A percentile compares a stretch with the other conserved stretches of the same genome.
Evolutionary conservation across 108 stramenopile genomes (phyloP).

Genomic region (Halocafeteria seosinensis): DNA sequence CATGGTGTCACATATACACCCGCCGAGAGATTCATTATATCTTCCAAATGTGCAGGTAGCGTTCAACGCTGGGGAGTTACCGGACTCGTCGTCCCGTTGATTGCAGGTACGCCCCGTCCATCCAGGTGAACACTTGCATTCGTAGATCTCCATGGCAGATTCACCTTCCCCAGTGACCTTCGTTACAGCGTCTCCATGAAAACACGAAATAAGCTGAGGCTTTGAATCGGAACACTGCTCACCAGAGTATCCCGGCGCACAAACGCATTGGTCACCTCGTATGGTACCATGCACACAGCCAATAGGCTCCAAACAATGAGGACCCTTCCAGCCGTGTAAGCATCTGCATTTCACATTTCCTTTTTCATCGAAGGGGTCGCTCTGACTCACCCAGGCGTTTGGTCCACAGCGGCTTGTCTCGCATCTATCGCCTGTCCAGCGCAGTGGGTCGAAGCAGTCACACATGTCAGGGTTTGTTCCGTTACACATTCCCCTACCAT

Average conservation of each 20-base stretch:
- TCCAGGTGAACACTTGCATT: background rate
- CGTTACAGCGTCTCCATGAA: background rate
- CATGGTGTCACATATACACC: background rate
- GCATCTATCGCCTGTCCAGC: background rate
- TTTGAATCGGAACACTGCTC: background rate
- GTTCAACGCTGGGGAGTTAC: background rate
- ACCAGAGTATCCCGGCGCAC: background rate
- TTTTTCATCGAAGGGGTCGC: background rate
- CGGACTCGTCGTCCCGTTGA: background rate
- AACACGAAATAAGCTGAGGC: background rate
- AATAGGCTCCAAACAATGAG: background rate
- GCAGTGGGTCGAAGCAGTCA: constrained; percentile 1
- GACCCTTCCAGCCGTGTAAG: background rate
- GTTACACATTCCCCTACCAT: background rate
- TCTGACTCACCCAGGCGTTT: background rate
- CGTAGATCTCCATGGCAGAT: background rate
- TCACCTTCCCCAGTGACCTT: background rate
- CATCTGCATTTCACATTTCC: background rate
- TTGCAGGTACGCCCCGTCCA: background rate
- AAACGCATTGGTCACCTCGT: background rate
- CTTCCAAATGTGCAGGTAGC: background rate
- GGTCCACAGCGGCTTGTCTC: background rate
- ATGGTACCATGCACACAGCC: background rate
- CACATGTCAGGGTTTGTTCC: background rate
- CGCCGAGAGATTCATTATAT: background rate